Base-by-base conservation (phyloP, 108 stramenopile species). In the Skeletonema potamos region DNA sequence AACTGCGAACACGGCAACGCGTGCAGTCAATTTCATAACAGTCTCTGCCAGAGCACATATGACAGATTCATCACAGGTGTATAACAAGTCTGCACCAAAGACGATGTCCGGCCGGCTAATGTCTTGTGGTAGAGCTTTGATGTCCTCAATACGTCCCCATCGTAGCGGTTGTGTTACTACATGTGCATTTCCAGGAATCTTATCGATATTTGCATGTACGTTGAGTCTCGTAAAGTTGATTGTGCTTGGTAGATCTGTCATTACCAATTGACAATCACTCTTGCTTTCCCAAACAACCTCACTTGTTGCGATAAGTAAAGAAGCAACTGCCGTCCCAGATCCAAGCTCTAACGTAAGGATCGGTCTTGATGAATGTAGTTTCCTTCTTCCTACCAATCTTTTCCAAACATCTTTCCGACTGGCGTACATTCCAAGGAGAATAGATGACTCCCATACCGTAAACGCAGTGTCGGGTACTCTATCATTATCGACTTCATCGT, bases 371-470 rank as follows among this genome's bases (percentile, higher is more conserved):
- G 44, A 48, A 28, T n/a, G 64, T 2, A 30, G 11, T 20, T 24
- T 65, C 30, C 44, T 65, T 48, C 12, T 27, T 41, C 62, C 34
- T 48, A 30, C 30, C 64, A 65, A 65, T 65, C 64, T 65, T 26
- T 48, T 13, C 27, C 64, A 65, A 48, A 65, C 64, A 48, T 65
- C 64, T 28, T 54, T 46, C 28, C 64, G 27, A 27, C 64, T 65
- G 51, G 46, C 64, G 43, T 65, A 65, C 46, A 65, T 46, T 15
- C 64, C 64, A n/a, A 65, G 64, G 27, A 65, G 48, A 13, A 65
- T 26, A n/a, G 64, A 65, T 26, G 46, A 27, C n/a, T 65, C 64
- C 64, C 64, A 34, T 44, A 46, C 44, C 6, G 44, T 46, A 20
- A 46, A 46, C 0, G 44, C 44, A 20, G 68, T 54, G 39, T 69